Base-by-base conservation (phyloP, 441 rosid genomes). In the Eutrema salsugineum region DNA sequence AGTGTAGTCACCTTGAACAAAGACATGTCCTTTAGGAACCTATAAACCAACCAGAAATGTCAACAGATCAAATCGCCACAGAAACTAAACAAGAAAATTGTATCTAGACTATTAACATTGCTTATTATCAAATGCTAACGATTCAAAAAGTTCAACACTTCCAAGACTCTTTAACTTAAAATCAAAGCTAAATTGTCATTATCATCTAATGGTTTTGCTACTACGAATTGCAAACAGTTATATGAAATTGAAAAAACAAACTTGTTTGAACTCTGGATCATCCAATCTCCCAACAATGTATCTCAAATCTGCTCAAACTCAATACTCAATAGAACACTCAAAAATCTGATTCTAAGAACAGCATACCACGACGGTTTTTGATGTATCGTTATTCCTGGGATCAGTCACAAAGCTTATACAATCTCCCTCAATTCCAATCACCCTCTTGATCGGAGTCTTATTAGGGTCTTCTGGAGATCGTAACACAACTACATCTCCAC, bases 21-120 rank as follows among this genome's bases (percentile, higher is more conserved):
- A 90, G 44, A 91, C 66, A 68, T 85, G 88, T 47, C 97, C 97
- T 79, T 66, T 76, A 1, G 97, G 97, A 63, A 91, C 91, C 98
- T 92, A 62, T 6, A 56, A 79, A 19, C 60, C 14, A 76, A 20
- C 40, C 40, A 12, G 7, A 47, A 38, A 48, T 19, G 2, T 64
- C 40, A 5, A 43, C 11, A 49, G 17, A 42, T 48, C 51, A 71
- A 12, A 35, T 27, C 27, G 22, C 28, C 73, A 63, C 40, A 38
- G 3, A 15, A 54, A 33, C 54, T 19, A 36, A 9, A 49, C 43
- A 68, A 44, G 43, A 68, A 33, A 62, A 11, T 11, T 11, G 24
- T 1, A 30, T 63, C 14, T 22, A 38, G 70, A 33, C 19, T 33
- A 43, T 33, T 6, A 57, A 20, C 55, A 59, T 59, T 14, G 5